These are phyloP conservation scores for Canariomyces notabilis DNA, from an alignment of 2,329 filamentous ascomycete genomes.

Conservation along the genomic window DNA sequence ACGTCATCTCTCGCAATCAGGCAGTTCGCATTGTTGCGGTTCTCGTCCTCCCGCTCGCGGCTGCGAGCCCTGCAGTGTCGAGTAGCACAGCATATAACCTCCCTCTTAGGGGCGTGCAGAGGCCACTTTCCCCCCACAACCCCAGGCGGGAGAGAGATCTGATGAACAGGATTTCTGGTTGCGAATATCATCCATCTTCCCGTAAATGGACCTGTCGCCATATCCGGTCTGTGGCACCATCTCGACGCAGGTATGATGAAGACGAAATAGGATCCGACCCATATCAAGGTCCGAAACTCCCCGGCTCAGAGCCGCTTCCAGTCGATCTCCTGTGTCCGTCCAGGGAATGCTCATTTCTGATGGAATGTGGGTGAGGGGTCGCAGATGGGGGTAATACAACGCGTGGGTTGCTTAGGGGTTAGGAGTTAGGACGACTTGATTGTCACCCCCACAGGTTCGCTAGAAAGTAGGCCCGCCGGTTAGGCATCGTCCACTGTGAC, in stretches of 20 bases:
- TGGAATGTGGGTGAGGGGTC: background rate
- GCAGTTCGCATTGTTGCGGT: constrained; percentile 8
- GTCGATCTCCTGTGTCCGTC: background rate
- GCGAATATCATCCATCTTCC: too few species aligned
- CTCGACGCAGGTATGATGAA: too few species aligned
- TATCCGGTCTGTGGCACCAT: too few species aligned
- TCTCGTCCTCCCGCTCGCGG: constrained; percentile 8
- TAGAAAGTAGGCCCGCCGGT: background rate
- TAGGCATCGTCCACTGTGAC: background rate
- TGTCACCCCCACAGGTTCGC: background rate
- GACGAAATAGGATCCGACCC: background rate
- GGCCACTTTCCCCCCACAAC: background rate
- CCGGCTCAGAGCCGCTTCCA: too few species aligned
- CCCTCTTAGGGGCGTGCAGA: constrained; percentile 4
- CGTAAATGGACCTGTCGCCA: too few species aligned
- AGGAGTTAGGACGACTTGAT: too few species aligned
- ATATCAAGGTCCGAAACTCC: background rate
- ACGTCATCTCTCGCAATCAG: constrained; percentile 9
- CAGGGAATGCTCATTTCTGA: too few species aligned
- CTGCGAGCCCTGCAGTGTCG: constrained; percentile 12
- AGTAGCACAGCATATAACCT: constrained; percentile 16
- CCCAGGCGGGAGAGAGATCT: background rate
- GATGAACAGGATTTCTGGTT: background rate
- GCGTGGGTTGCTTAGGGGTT: background rate
- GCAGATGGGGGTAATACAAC: background rate